Percentiles rank a stretch among this genome's conserved stretches.
Evolutionary conservation across 2,329 filamentous ascomycete genomes (phyloP).

Genomic region (Aspergillus uvarum): DNA sequence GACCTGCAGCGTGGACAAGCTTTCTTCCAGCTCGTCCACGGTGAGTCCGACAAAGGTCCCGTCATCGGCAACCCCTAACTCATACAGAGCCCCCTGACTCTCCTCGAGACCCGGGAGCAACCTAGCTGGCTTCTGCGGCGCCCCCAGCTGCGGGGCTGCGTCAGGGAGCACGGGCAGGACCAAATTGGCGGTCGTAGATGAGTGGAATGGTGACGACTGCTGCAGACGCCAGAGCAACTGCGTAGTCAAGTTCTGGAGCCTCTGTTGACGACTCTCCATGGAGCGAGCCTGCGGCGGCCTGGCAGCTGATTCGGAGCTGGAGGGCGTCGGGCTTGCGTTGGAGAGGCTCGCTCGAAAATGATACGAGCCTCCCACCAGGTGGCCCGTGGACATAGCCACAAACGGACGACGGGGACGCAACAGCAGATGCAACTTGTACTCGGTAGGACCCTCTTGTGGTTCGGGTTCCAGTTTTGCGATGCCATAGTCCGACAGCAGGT

Average conservation of each 20-base stretch:
- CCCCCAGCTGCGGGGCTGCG: conserved; percentile 57
- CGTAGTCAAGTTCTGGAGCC: conserved; percentile 88
- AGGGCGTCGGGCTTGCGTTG: conserved; percentile 24
- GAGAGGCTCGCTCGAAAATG: conserved; percentile 40
- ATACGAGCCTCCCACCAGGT: conserved; percentile 53
- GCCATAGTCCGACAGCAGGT: conserved; percentile 55
- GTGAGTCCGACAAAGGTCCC: conserved; percentile 85
- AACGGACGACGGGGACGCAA: conserved; percentile 76
- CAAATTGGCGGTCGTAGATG: conserved; percentile 71
- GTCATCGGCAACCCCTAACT: conserved; percentile 95
- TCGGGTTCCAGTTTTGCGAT: conserved; percentile 81
- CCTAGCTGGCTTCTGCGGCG: conserved; percentile 53
- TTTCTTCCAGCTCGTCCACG: conserved; percentile 89
- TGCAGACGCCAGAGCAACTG: conserved; percentile 93
- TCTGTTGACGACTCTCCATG: conserved; percentile 72
- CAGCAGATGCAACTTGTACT: conserved; percentile 93
- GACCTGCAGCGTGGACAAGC: conserved; percentile 74
- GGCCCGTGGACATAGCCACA: conserved; percentile 66
- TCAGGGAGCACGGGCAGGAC: conserved; percentile 75
- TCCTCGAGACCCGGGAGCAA: conserved; percentile 78
- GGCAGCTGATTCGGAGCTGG: conserved; percentile 32
- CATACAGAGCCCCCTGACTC: conserved; percentile 88
- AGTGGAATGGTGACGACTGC: conserved; percentile 89
- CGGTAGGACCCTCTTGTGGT: conserved; percentile 88
- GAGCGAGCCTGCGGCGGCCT: conserved; percentile 51